Base-by-base conservation (phyloP, 352 stramenopile genomes). In the Plasmopara halstedii region DNA sequence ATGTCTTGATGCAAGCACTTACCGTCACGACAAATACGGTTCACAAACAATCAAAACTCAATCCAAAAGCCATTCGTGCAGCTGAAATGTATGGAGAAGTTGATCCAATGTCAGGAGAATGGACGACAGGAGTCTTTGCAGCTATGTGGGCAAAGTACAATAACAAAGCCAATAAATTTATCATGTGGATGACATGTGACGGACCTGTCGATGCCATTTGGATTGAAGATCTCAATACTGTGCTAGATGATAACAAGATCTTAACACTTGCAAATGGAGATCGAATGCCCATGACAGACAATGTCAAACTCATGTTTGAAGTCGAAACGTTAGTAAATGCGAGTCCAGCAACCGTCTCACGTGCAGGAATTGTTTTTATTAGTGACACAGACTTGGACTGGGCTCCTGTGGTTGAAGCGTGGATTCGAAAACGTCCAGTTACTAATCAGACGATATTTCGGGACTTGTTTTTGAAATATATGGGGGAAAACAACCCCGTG, bases 121-220 rank as follows among this genome's bases (percentile, higher is more conserved):
- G 96, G 96, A 98, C 91, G 13, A 98, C 90, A 0, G 92, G 93
- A 7, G 92, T 99, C 22, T 99, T 99, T 65, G 94, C 96, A 2
- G 94, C 95, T 2, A 98, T 98, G 77, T 99, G 95, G 95, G 90
- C 86, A 20, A 98, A 99, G 55, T 98, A 94, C 75, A 99, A 98
- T 70, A 97, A 98, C 56, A 95, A 97, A 45, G 87, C 78, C 57
- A 98, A 98, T 67, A 85, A 96, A 26, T 98, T 98, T 66, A 98
- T 98, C 72, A 99, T 95, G 51, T 98, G 95, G 95, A 98, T 98
- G 68, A 96, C 98, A 33, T 95, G 85, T 40, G 95, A 99, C 56
- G 95, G 95, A 0, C 95, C 95, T 2, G 94, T 99, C 6, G 95
- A 99, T 69, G 93, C 94, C 1, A 98, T 98, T 74, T 99, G 95